Evolutionary conservation across 441 rosid species (phyloP).

Genomic region (Brassica balearica): DNA sequence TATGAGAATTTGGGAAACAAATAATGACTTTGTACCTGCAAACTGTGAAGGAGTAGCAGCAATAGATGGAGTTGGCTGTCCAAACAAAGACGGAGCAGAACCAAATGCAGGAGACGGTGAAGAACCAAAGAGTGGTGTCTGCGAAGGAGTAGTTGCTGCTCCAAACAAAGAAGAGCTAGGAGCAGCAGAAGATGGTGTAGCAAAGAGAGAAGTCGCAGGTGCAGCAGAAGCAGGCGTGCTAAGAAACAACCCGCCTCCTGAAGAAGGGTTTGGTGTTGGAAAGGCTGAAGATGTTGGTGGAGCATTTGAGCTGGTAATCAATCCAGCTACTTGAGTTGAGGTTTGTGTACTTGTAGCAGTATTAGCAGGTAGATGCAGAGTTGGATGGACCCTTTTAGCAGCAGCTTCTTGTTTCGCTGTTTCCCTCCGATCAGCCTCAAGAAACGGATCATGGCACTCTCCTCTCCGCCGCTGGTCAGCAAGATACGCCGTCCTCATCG

Average conservation of each 20-base stretch:
- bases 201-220: slow-evolving; percentile 69
- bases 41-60: slow-evolving; percentile 50
- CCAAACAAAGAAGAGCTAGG: slow-evolving; percentile 70
- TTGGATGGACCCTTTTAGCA: slow-evolving; percentile 96
- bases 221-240: slow-evolving; percentile 72
- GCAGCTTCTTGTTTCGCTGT: slow-evolving; percentile 98
- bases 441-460: slow-evolving; percentile 82
- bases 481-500: slow-evolving; percentile 92
- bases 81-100: slow-evolving; percentile 69
- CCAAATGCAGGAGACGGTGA: slow-evolving; percentile 57
- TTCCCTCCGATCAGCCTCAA: slow-evolving; percentile 97
- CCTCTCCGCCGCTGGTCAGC: slow-evolving; percentile 94
- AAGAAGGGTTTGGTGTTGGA: slow-evolving; percentile 56
- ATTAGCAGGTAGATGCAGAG: slow-evolving; percentile 75
- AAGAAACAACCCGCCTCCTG: slow-evolving; percentile 75
- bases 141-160: slow-evolving; percentile 67
- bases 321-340: slow-evolving; percentile 77
- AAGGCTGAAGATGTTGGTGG: slow-evolving; percentile 57
- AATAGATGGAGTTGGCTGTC: slow-evolving; percentile 49
- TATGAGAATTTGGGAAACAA: slow-evolving; percentile 37
- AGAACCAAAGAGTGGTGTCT: slow-evolving; percentile 65
- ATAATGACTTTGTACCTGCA: slow-evolving; percentile 53
- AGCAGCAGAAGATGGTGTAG: slow-evolving; percentile 72
- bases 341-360: slow-evolving; percentile 60
- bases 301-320: slow-evolving; percentile 46